Evolutionary conservation across 2,329 filamentous ascomycete species (phyloP), one percentile per base, ranked within the genome.

Genomic region (Fusarium xyrophilum): DNA sequence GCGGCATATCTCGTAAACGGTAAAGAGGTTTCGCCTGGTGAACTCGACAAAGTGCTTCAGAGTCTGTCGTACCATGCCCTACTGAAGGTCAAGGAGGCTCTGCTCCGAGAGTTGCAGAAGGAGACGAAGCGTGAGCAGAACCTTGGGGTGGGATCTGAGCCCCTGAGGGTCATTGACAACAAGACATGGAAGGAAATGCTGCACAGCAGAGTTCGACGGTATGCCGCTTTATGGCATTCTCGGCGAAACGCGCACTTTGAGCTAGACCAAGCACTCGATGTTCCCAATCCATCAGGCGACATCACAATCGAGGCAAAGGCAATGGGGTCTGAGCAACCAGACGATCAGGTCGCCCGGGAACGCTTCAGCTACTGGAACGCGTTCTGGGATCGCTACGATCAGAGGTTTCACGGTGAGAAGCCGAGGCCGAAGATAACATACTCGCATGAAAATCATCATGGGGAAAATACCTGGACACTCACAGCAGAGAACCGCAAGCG

Each of bases 61-160:
- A 72, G 67, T 6, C 67, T 80, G 28, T 74, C 77, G 12, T 73
- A 77, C 38, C 54, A 65, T 8, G 74, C 80, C 56, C 72, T 79
- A 19, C 65, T 73, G 11, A 74, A 74, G 52, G 63, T 71, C 42
- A 73, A 69, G 38, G 68, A 69, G 33, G 36, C 52, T 4, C 44
- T 74, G 35, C 56, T 59, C 7, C 69, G 67, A 40, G 60, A 74
- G 12, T 53, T 74, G 12, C 39, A 42, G 50, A 65, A 67, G 44
- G 56, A 74, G 38, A 59, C 32, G 40, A 65, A 59, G 47, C 64
- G 65, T 10, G 73, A 74, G 59, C 55, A 54, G 40, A 42, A 56
- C 28, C 50, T 73, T 7, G 71, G 69, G 28, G 46, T 64, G 15
- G 32, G 32, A 9, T 10, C 53, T 9, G 17, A 50, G 4, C 23